These are phyloP conservation scores for Citropsis articulata DNA, from an alignment of 345 rosid genomes.

Conservation along the genomic window DNA sequence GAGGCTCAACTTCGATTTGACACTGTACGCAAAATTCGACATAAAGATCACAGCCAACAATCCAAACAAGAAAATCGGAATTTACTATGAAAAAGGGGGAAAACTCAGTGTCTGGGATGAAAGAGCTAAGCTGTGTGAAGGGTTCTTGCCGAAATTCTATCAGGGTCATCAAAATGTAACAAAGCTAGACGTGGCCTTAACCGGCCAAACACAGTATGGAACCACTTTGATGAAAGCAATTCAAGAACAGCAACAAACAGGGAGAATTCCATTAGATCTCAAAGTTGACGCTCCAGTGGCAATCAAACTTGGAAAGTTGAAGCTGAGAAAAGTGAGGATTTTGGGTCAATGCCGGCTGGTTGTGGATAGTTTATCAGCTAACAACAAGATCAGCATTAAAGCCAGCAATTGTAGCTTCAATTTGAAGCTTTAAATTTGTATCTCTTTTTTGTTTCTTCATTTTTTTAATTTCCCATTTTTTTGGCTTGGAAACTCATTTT, in stretches of 20 bases:
- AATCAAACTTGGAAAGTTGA: constrained; percentile 60
- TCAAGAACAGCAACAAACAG: constrained; percentile 84
- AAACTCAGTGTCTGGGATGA: constrained; percentile 63
- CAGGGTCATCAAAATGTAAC: constrained; percentile 78
- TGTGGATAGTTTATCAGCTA: constrained; percentile 69
- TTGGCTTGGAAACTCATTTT: neutral
- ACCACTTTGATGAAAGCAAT: constrained; percentile 64
- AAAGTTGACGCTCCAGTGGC: constrained; percentile 66
- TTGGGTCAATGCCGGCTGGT: constrained; percentile 66
- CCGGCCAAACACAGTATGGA: constrained; percentile 57
- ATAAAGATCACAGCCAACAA: constrained; percentile 80
- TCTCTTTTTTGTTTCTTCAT: neutral
- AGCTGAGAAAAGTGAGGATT: constrained; percentile 61
- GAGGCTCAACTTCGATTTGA: constrained; percentile 60
- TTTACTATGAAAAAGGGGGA: constrained; percentile 74
- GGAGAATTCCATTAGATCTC: constrained; percentile 74
- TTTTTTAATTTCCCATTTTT: neutral
- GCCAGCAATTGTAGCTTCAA: constrained; percentile 67
- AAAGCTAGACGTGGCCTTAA: constrained; percentile 52
- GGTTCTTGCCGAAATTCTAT: constrained; percentile 74
- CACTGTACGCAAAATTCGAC: constrained; percentile 61
- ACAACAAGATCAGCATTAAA: constrained; percentile 57
- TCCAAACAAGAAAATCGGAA: constrained; percentile 80
- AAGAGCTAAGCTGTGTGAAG: constrained; percentile 59
- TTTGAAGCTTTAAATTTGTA: constrained; percentile 47